phyloP scores from a whole-genome alignment of 495 filamentous ascomycete genomes.

The Aspergillus haitiensis region DNA sequence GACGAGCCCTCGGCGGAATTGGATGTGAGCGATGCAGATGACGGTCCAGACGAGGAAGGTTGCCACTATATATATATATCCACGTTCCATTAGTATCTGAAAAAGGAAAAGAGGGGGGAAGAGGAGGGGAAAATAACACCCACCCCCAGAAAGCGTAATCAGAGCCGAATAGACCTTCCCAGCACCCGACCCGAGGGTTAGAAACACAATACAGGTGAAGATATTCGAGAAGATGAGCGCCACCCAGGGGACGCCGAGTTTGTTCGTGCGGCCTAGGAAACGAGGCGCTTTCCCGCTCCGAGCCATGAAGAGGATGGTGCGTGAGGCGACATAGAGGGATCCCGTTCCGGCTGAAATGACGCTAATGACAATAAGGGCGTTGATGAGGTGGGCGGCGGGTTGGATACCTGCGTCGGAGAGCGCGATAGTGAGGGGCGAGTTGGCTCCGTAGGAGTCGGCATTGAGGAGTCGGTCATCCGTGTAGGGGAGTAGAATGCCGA shows the following conservation, averaged over 20 bases:
- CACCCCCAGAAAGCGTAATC: slow-evolving; percentile 48
- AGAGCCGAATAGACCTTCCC: slow-evolving; percentile 50
- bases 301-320: slow-evolving; percentile 67
- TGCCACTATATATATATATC: slow-evolving; percentile 43
- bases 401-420: slow-evolving; percentile 65
- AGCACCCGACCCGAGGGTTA: slow-evolving; percentile 61
- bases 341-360: slow-evolving; percentile 69
- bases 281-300: slow-evolving; percentile 63
- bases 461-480: slow-evolving; percentile 32
- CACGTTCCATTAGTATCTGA: not conserved
- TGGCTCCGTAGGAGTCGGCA: slow-evolving; percentile 52
- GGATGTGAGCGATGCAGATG: slow-evolving; percentile 67
- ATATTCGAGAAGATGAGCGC: slow-evolving; percentile 63
- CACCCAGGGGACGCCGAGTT: slow-evolving; percentile 62
- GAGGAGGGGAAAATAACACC: slow-evolving; percentile 1
- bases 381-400: slow-evolving; percentile 69
- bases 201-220: slow-evolving; percentile 66
- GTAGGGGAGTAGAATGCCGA: slow-evolving; percentile 64
- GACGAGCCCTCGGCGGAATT: slow-evolving; percentile 58
- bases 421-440: slow-evolving; percentile 75
- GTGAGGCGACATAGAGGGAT: slow-evolving; percentile 66
- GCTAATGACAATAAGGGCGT: slow-evolving; percentile 68
- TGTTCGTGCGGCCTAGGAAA: slow-evolving; percentile 63
- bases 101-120: slow-evolving; percentile 25
- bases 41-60: slow-evolving; percentile 69